phyloP scores from a whole-genome alignment of 805 yeast genomes.

The Candida alai region DNA sequence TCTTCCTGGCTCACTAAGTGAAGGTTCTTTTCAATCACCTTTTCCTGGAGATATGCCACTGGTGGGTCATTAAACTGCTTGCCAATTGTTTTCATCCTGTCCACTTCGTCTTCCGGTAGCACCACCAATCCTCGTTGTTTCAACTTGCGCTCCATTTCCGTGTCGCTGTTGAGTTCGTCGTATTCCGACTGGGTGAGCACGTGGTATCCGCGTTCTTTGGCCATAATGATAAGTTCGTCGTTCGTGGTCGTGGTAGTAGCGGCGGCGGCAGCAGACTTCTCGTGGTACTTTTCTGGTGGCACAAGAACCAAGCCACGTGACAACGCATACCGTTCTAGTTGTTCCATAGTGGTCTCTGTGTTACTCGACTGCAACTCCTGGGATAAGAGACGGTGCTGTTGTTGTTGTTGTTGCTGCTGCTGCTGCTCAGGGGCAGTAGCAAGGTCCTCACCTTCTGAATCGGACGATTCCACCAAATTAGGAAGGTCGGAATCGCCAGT shows the following conservation, averaged over 20 bases:
- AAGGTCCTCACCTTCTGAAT: constrained; percentile 15
- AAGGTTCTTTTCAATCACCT: constrained; percentile 29
- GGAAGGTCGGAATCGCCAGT: constrained; percentile 20
- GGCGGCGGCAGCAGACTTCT: constrained; percentile 22
- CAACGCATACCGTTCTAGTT: constrained; percentile 32
- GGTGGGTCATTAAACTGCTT: constrained; percentile 25
- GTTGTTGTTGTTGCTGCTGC: constrained; percentile 4
- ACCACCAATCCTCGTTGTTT: constrained; percentile 30
- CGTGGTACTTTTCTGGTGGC: constrained; percentile 28
- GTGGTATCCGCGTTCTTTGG: constrained; percentile 24
- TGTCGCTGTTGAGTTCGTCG: constrained; percentile 25
- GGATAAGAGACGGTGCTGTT: constrained; percentile 12
- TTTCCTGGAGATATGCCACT: constrained; percentile 26
- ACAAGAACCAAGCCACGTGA: constrained; percentile 29
- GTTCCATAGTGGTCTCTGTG: constrained; percentile 14
- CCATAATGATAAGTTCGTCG: constrained; percentile 20
- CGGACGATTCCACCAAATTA: constrained; percentile 25
- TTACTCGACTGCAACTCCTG: constrained; percentile 11
- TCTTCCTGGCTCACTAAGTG: constrained; percentile 17
- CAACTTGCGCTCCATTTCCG: constrained; percentile 31
- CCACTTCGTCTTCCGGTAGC: constrained; percentile 19
- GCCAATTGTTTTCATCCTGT: constrained; percentile 13
- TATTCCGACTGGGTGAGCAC: constrained; percentile 25
- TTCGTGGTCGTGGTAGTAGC: constrained; percentile 20
- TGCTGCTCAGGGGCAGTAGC: not conserved